Evolutionary conservation across 2,329 filamentous ascomycete species (phyloP).

Genomic region (Calonectria ilicicola): DNA sequence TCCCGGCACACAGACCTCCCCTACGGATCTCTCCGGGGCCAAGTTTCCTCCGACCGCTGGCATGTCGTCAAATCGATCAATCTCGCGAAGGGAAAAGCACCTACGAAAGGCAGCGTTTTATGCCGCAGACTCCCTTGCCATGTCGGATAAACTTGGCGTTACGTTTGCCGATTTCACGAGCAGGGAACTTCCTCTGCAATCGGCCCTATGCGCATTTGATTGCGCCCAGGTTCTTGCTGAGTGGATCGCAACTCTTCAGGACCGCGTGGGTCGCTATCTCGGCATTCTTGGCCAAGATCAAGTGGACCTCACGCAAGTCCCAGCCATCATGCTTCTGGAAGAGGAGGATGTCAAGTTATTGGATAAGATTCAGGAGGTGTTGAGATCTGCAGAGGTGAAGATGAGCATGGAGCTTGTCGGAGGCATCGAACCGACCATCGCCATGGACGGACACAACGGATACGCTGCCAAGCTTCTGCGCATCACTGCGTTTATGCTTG

Average conservation of each 20-base stretch:
- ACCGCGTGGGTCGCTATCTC: constrained; percentile 89
- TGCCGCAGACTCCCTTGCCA: constrained; percentile 89
- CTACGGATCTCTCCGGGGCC: constrained; percentile 58
- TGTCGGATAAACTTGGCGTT: constrained; percentile 87
- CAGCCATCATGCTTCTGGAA: constrained; percentile 89
- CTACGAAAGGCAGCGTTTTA: constrained; percentile 96
- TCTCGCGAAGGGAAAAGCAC: constrained; percentile 84
- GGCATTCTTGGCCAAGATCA: constrained; percentile 88
- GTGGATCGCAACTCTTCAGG: constrained; percentile 93
- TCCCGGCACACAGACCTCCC: constrained; percentile 62
- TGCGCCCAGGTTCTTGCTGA: constrained; percentile 94
- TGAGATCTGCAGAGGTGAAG: constrained; percentile 83
- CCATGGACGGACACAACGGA: constrained; percentile 73
- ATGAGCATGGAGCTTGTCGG: constrained; percentile 70
- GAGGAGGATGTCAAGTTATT: constrained; percentile 91
- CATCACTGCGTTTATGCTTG: constrained; percentile 87
- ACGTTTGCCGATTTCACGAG: constrained; percentile 88
- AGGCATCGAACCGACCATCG: constrained; percentile 64
- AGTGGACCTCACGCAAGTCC: constrained; percentile 82
- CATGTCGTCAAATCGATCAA: constrained; percentile 55
- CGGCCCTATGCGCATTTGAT: constrained; percentile 92
- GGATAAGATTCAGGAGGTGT: constrained; percentile 83
- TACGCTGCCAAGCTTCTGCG: constrained; percentile 88
- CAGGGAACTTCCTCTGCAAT: constrained; percentile 88
- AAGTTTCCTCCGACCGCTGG: constrained; percentile 48